phyloP scores from a whole-genome alignment of 2,329 filamentous ascomycete species.

The Zymoseptoria pseudotritici region DNA sequence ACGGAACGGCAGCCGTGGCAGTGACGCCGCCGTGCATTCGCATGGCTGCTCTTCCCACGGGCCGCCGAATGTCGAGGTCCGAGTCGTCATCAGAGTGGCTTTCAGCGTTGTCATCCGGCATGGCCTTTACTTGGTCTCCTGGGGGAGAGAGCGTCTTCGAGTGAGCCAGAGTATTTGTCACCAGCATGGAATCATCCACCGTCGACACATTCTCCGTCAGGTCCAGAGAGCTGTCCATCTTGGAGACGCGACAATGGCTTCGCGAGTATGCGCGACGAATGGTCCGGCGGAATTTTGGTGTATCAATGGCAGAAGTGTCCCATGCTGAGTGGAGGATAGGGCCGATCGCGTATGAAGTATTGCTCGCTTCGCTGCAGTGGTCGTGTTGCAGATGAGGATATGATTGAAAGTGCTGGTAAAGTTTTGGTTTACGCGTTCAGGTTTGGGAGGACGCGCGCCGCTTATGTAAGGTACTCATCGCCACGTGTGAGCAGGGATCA shows the following conservation, averaged over 20 bases:
- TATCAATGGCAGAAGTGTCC: not conserved
- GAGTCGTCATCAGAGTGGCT: conserved; percentile 11
- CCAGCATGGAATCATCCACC: not conserved
- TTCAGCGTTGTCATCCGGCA: not conserved
- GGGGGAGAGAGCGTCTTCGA: conserved; percentile 3
- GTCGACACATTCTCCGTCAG: not conserved
- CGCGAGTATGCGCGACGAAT: not conserved
- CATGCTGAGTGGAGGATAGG: not conserved
- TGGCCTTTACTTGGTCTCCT: conserved; percentile 2
- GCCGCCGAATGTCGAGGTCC: conserved; percentile 19
- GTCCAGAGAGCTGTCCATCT: conserved; percentile 6
- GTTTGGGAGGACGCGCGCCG: not conserved
- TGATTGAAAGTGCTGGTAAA: not conserved
- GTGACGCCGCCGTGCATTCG: conserved; percentile 22
- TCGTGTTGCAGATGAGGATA: not conserved
- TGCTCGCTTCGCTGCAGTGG: not conserved
- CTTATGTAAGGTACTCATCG: too few relatives aligned
- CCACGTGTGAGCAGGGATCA: not conserved
- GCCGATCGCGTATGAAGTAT: not conserved
- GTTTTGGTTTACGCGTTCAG: not conserved
- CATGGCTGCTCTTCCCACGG: conserved; percentile 23
- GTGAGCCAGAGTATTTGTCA: not conserved
- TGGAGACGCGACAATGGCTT: not conserved
- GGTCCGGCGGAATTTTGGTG: not conserved
- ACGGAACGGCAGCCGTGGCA: not conserved